phyloP scores from a whole-genome alignment of 2,329 filamentous ascomycete species.

The Cryphonectria naterciae region DNA sequence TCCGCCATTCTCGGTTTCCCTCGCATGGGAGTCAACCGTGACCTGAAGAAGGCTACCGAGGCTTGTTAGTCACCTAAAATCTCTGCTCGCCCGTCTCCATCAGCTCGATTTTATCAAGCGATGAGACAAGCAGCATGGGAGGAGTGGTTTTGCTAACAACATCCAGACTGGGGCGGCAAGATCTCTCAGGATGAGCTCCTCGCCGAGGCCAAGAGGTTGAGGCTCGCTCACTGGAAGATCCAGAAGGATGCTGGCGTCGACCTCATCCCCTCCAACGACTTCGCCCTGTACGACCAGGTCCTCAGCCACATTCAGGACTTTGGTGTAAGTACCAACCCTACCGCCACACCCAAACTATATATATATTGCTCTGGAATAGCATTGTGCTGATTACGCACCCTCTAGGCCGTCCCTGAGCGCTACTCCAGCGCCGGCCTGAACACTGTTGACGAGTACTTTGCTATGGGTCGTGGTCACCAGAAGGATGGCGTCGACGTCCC shows the following conservation, averaged over 20 bases:
- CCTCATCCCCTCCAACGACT: conserved; percentile 99
- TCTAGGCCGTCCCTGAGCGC: conserved; percentile 83
- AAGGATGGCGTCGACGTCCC: conserved; percentile 93
- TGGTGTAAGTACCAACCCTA: conserved; percentile 64
- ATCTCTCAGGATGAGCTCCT: conserved; percentile 89
- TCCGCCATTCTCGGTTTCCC: conserved; percentile 94
- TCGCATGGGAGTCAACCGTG: conserved; percentile 96
- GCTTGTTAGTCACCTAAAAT: conserved; percentile 65
- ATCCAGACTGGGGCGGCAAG: conserved; percentile 82
- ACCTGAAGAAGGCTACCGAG: conserved; percentile 99
- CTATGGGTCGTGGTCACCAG: conserved; percentile 99
- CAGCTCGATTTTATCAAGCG: conserved; percentile 1
- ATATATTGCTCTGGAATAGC: no score
- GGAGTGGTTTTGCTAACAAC: conserved; percentile 23
- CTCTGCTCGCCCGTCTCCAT: conserved; percentile 31
- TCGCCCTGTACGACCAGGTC: conserved; percentile 97
- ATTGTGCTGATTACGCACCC: conserved; percentile 26
- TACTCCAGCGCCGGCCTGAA: conserved; percentile 91
- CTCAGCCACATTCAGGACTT: conserved; percentile 98
- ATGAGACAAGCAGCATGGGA: conserved; percentile 18
- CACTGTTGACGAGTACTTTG: conserved; percentile 95
- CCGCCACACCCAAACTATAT: neutral
- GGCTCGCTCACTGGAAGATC: conserved; percentile 98
- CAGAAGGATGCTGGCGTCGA: conserved; percentile 98
- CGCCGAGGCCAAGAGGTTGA: conserved; percentile 93